Evolutionary conservation across 306 rosid species (phyloP).

Genomic region (Gynostemma pentaphyllum): DNA sequence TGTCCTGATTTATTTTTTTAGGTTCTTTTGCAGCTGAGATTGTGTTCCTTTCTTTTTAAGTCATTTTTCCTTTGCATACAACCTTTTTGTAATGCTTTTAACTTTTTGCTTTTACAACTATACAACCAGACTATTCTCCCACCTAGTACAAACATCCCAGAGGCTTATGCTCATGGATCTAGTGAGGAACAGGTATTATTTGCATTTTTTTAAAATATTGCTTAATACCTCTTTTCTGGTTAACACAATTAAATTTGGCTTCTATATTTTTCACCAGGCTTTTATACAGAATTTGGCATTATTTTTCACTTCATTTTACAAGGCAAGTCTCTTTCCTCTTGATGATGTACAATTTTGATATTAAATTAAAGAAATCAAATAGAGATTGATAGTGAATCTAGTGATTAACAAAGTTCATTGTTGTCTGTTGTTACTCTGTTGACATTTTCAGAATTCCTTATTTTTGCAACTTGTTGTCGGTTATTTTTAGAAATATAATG

Average conservation of each 20-base stretch:
- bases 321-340: conserved; percentile 32
- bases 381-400: background rate
- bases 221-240: background rate
- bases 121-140: conserved; percentile 56
- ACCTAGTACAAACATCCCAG: conserved; percentile 65
- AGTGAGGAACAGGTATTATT: conserved; percentile 71
- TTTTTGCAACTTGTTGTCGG: no score
- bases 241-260: conserved; percentile 6
- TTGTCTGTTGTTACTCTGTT: background rate
- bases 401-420: background rate
- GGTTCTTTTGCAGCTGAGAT: background rate
- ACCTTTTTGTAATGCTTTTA: background rate
- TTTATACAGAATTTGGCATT: conserved; percentile 92
- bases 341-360: background rate
- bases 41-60: background rate
- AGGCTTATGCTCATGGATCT: conserved; percentile 81
- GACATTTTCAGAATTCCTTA: no score
- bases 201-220: background rate
- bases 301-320: conserved; percentile 83
- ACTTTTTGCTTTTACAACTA: conserved; percentile 1
- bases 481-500: no score
- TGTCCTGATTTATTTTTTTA: conserved; percentile 11
- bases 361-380: background rate
- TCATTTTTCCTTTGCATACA: background rate
- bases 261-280: conserved; percentile 34